Evolutionary conservation across 495 filamentous ascomycete genomes (phyloP).

Genomic region (Xylaria telfairii): DNA sequence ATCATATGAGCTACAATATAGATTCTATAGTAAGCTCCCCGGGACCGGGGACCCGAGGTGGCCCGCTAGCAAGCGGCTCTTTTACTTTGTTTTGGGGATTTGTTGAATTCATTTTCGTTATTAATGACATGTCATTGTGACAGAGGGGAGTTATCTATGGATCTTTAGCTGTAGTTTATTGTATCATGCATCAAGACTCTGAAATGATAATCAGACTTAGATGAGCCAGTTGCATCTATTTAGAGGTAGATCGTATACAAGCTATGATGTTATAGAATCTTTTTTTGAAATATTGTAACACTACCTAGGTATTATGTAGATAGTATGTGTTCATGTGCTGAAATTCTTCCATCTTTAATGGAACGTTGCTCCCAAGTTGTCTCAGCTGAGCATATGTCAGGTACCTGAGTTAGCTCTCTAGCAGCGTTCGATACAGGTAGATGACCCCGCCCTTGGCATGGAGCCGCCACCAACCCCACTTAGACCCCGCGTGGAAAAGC

Average conservation of each 20-base stretch:
- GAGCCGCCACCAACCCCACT: slow-evolving; percentile 6
- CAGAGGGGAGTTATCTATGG: background rate
- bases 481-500: slow-evolving; percentile 8
- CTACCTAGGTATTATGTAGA: no score
- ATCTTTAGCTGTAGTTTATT: background rate
- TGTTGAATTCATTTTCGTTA: no score
- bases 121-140: no score
- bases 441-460: slow-evolving; percentile 8
- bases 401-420: background rate
- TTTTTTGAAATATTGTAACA: background rate
- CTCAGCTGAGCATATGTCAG: no score
- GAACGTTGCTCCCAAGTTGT: background rate
- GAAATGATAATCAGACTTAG: background rate
- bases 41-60: no score
- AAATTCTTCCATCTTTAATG: background rate
- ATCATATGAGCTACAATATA: no score
- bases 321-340: background rate
- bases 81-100: no score
- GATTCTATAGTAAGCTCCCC: no score
- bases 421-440: background rate
- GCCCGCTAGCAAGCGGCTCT: no score
- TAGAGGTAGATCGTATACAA: background rate
- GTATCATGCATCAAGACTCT: background rate
- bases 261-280: background rate
- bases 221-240: background rate